Conservation (phyloP, 2,329 filamentous ascomycete species). For the Myriangium duriaei region DNA sequence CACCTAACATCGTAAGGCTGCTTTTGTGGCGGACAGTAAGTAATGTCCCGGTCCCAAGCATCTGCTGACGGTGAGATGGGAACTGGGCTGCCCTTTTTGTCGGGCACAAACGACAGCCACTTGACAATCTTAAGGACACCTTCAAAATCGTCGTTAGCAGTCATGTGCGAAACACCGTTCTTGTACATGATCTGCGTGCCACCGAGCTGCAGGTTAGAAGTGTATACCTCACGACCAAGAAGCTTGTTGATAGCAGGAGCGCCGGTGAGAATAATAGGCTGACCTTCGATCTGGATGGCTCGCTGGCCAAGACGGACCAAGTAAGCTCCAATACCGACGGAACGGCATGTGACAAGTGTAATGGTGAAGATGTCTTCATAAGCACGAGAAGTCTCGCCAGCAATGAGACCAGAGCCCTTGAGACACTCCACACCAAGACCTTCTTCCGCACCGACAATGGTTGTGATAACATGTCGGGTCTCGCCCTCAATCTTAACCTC, state of each 20-base stretch:
- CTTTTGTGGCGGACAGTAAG: constrained; percentile 68
- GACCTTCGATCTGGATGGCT: constrained; percentile 96
- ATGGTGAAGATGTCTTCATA: constrained; percentile 99
- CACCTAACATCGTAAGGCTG: constrained; percentile 85
- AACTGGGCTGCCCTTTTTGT: constrained; percentile 84
- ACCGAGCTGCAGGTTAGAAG: constrained; percentile 96
- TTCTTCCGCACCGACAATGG: constrained; percentile 84
- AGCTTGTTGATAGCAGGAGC: constrained; percentile 96
- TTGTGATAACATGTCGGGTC: constrained; percentile 85
- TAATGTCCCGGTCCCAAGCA: constrained; percentile 83
- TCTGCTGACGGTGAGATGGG: constrained; percentile 83
- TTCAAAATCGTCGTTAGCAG: constrained; percentile 91
- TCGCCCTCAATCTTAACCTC: constrained; percentile 76
- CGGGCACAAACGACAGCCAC: constrained; percentile 94
- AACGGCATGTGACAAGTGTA: constrained; percentile 93
- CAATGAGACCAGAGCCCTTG: constrained; percentile 93
- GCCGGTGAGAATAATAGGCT: constrained; percentile 97
- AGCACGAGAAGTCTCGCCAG: constrained; percentile 87
- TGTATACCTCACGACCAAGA: constrained; percentile 95
- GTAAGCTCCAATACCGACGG: constrained; percentile 98
- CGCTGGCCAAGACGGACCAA: constrained; percentile 95
- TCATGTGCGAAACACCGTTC: constrained; percentile 99
- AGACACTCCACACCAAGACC: constrained; percentile 96
- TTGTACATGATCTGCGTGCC: constrained; percentile 99
- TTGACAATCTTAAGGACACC: constrained; percentile 96